phyloP scores from a whole-genome alignment of 2,329 filamentous ascomycete genomes.

The Aspergillus awamori region DNA sequence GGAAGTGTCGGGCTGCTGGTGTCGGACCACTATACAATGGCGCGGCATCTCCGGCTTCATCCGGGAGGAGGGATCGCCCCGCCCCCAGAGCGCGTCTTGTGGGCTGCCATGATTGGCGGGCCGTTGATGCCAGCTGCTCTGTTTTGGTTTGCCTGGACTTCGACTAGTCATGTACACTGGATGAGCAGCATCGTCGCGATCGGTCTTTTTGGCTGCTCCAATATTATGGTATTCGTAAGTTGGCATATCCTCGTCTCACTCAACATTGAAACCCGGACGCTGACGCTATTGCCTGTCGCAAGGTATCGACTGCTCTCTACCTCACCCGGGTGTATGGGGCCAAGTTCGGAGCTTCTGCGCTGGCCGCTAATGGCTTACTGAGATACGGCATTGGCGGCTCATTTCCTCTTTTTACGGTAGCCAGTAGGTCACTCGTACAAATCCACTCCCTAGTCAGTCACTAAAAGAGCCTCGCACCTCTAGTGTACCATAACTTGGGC shows the following conservation, averaged over 20 bases:
- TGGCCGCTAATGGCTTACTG: slow-evolving; percentile 39
- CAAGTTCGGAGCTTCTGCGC: slow-evolving; percentile 30
- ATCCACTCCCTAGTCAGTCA: too few species aligned
- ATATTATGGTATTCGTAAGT: slow-evolving; percentile 36
- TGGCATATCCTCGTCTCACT: slow-evolving; percentile 15
- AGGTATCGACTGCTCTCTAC: slow-evolving; percentile 47
- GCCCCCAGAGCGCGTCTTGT: slow-evolving; percentile 54
- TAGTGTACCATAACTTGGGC: slow-evolving; percentile 38
- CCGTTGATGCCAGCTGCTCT: slow-evolving; percentile 50
- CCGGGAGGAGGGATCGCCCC: slow-evolving; percentile 28
- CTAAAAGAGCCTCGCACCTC: neutral
- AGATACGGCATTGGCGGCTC: slow-evolving; percentile 37
- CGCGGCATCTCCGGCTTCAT: neutral
- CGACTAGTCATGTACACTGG: slow-evolving; percentile 45
- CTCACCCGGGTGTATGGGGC: slow-evolving; percentile 34
- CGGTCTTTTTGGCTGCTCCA: slow-evolving; percentile 31
- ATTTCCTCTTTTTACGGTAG: slow-evolving; percentile 40
- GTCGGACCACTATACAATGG: neutral
- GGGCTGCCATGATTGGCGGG: slow-evolving; percentile 54
- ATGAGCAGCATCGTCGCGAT: slow-evolving; percentile 33
- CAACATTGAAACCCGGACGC: too few species aligned
- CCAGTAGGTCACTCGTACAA: slow-evolving; percentile 15
- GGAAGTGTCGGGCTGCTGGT: slow-evolving; percentile 30
- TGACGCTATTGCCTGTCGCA: neutral
- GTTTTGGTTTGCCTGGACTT: slow-evolving; percentile 55